phyloP scores from a whole-genome alignment of 2,329 filamentous ascomycete genomes.

The Cladophialophora exuberans region DNA sequence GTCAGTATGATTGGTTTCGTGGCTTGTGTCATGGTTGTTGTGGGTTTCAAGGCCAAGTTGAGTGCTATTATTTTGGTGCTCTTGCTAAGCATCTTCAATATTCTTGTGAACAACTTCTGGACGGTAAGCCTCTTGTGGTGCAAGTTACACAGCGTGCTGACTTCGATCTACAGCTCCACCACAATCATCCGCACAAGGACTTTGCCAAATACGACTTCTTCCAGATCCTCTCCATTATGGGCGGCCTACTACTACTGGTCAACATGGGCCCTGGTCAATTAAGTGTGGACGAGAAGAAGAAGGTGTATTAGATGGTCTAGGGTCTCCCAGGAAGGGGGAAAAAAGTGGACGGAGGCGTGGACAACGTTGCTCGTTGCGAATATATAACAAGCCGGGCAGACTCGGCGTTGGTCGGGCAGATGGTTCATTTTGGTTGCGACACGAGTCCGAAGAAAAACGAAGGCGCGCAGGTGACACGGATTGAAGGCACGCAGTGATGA shows the following conservation, averaged over 20 bases:
- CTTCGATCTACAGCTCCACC: slow-evolving; percentile 72
- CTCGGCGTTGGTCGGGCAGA: too few relatives aligned
- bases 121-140: slow-evolving; percentile 67
- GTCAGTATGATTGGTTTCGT: slow-evolving; percentile 85
- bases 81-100: slow-evolving; percentile 93
- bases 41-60: slow-evolving; percentile 99
- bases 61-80: slow-evolving; percentile 94
- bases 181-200: slow-evolving; percentile 98
- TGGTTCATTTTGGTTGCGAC: too few relatives aligned
- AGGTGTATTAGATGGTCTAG: slow-evolving; percentile 93
- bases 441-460: too few relatives aligned
- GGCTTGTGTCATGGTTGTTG: slow-evolving; percentile 96
- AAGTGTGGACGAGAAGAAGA: slow-evolving; percentile 99
- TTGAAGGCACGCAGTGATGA: not conserved
- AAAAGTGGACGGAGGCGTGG: too few relatives aligned
- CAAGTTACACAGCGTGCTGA: slow-evolving; percentile 13
- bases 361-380: too few relatives aligned
- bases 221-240: slow-evolving; percentile 96
- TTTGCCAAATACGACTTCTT: slow-evolving; percentile 99
- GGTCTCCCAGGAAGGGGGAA: not conserved
- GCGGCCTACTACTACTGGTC: slow-evolving; percentile 91
- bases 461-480: too few relatives aligned
- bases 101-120: slow-evolving; percentile 99
- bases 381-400: too few relatives aligned
- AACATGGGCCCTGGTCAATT: slow-evolving; percentile 98